Percentiles rank a stretch among this genome's conserved stretches.
Conservation (phyloP, 305 asterid species). For the Rubia balearica region DNA sequence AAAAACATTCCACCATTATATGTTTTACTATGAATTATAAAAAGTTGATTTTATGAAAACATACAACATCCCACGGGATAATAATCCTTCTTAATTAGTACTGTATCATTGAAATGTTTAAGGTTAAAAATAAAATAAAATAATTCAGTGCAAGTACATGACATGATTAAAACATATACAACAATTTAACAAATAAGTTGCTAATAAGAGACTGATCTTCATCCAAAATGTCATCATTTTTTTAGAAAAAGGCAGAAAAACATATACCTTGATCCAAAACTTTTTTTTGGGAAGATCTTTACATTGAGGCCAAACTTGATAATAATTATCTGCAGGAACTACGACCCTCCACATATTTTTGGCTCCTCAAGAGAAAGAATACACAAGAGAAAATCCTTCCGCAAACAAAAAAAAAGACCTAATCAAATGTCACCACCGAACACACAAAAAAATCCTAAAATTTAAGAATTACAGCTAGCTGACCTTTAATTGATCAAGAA, state of each 20-base stretch:
- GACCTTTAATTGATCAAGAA: conserved; percentile 5
- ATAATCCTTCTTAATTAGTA: too few relatives aligned
- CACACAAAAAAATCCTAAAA: conserved; percentile 10
- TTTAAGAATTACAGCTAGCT: conserved; percentile 6
- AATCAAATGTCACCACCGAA: conserved; percentile 17
- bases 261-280: conserved; percentile 74
- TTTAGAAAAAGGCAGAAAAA: not conserved
- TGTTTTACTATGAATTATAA: too few relatives aligned
- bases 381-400: not conserved
- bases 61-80: too few relatives aligned
- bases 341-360: conserved; percentile 91
- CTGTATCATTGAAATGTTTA: too few relatives aligned
- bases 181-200: too few relatives aligned
- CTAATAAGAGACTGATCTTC: not conserved
- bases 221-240: not conserved
- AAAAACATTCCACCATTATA: too few relatives aligned
- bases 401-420: conserved; percentile 20
- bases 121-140: too few relatives aligned
- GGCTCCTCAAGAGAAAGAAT: not conserved
- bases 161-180: not conserved
- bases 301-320: conserved; percentile 79
- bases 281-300: conserved; percentile 76
- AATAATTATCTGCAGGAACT: conserved; percentile 69
- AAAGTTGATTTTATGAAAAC: too few relatives aligned
- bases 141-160: too few relatives aligned